These are phyloP conservation scores for Vararia minispora DNA, from an alignment of 768 basidiomycete species.

Conservation along the genomic window DNA sequence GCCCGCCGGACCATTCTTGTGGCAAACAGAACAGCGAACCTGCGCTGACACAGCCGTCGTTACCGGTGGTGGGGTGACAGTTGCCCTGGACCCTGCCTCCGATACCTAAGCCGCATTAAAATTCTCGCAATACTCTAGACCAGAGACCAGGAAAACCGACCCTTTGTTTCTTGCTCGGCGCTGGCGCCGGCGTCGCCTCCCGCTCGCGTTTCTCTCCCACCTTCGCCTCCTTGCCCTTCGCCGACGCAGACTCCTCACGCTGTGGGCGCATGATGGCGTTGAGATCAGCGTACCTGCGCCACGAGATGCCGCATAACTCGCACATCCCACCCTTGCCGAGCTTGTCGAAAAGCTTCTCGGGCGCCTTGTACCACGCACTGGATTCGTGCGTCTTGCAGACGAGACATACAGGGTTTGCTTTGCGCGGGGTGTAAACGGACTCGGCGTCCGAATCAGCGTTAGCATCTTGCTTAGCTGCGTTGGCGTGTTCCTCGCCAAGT, in stretches of 20 bases:
- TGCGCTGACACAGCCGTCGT: conserved; percentile 41
- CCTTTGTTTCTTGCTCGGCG: conserved; percentile 58
- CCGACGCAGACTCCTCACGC: conserved; percentile 50
- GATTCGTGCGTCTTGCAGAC: conserved; percentile 80
- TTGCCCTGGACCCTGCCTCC: too few relatives aligned
- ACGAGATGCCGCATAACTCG: conserved; percentile 76
- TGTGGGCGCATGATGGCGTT: conserved; percentile 55
- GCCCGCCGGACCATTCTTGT: conserved; percentile 60
- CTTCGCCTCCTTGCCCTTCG: conserved; percentile 24
- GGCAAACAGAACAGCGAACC: conserved; percentile 65
- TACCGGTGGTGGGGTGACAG: too few relatives aligned
- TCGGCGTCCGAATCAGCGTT: conserved; percentile 50
- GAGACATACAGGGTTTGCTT: conserved; percentile 53
- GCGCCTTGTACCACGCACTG: conserved; percentile 83
- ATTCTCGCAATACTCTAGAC: too few relatives aligned
- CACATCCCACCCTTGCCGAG: too few relatives aligned
- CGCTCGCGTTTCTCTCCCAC: conserved; percentile 49
- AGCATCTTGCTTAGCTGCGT: background rate
- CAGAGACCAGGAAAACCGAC: background rate
- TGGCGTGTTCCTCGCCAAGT: conserved; percentile 45
- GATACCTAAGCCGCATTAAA: too few relatives aligned
- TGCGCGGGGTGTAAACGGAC: conserved; percentile 44
- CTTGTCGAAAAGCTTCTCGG: conserved; percentile 66
- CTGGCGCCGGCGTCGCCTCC: conserved; percentile 37
- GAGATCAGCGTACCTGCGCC: conserved; percentile 89